A percentile compares a stretch with the other conserved stretches of the same genome.
phyloP scores from a whole-genome alignment of 2,329 filamentous ascomycete species.

The Diaporthe velutina region DNA sequence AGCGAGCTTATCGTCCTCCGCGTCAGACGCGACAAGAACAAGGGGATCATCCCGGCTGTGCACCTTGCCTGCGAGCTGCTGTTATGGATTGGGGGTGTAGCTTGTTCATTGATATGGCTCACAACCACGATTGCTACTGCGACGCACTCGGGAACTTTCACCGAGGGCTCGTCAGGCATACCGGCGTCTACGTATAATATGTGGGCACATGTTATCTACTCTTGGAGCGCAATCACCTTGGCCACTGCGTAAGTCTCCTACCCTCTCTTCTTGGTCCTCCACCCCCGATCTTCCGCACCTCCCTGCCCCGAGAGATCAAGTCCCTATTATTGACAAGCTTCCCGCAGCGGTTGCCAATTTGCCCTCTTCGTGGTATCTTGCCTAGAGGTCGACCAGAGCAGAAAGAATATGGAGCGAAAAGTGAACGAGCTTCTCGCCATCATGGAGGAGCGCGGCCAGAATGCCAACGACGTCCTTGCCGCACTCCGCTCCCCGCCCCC shows the following conservation, averaged over 20 bases:
- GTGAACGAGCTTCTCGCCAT: slow-evolving; percentile 15
- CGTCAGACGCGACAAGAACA: neutral
- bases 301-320: neutral
- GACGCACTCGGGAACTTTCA: neutral
- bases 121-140: neutral
- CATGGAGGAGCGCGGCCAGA: slow-evolving; percentile 8
- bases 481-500: neutral
- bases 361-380: slow-evolving; percentile 12
- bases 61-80: slow-evolving; percentile 22
- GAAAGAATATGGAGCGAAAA: slow-evolving; percentile 1
- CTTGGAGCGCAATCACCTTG: neutral
- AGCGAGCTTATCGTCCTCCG: neutral
- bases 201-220: slow-evolving; percentile 22
- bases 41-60: neutral
- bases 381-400: slow-evolving; percentile 18
- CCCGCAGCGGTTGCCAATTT: neutral
- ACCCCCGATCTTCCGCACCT: neutral
- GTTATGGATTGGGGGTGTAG: neutral
- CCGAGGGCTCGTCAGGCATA: neutral
- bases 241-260: neutral
- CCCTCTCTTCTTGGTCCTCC: neutral
- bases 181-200: neutral
- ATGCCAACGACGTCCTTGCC: slow-evolving; percentile 13
- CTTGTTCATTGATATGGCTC: neutral
- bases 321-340: neutral